Base-by-base conservation (phyloP, 2,329 filamentous ascomycete species). In the Diaporthe destruens region DNA sequence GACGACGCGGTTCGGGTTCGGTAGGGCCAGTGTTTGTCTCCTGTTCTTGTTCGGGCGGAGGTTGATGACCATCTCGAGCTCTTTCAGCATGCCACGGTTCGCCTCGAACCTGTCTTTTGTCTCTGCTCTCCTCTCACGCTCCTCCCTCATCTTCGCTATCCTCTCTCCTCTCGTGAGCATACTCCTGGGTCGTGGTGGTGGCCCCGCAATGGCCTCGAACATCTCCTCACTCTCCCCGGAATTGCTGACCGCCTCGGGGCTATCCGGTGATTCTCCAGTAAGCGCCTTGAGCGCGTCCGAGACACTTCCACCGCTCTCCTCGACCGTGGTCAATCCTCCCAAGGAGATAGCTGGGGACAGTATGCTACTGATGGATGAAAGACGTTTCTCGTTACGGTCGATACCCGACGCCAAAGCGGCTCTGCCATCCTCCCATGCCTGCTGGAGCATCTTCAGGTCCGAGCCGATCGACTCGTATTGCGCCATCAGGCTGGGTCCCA, bases 401-500 rank as follows among this genome's bases (percentile, higher is more conserved):
- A 98, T 93, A 76, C 93, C 95, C 70, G 91, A 90, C 59, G 94
- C 91, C 68, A 99, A 85, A 7, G 94, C 91, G n/a, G 92, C 89
- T 81, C 93, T 96, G 66, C 96, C 96, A 68, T 92, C 89, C 78
- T 97, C 94, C 95, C 95, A 98, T 75, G 94, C 93, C 75, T 93
- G 88, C 82, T 95, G 90, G 65, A 98, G 84, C 55, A 92, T 89
- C 80, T 92, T 92, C 56, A 99, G 87, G 79, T 99, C 96, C 34
- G 91, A 87, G 3, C 96, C 96, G 75, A 99, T 97, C 6, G 95
- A 96, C 71, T 99, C 96, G 81, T 98, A 99, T 79, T 98, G 96
- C 29, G 91, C 84, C 87, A 98, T 92, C 51, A 98, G 87, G 75
- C 91, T 91, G 0, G 92, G 89, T 0, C 93, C 94, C 20, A 98